A percentile compares a stretch with the other conserved stretches of the same genome.
phyloP scores from a whole-genome alignment of 2,329 filamentous ascomycete species.

The Penicillium corylophilum region DNA sequence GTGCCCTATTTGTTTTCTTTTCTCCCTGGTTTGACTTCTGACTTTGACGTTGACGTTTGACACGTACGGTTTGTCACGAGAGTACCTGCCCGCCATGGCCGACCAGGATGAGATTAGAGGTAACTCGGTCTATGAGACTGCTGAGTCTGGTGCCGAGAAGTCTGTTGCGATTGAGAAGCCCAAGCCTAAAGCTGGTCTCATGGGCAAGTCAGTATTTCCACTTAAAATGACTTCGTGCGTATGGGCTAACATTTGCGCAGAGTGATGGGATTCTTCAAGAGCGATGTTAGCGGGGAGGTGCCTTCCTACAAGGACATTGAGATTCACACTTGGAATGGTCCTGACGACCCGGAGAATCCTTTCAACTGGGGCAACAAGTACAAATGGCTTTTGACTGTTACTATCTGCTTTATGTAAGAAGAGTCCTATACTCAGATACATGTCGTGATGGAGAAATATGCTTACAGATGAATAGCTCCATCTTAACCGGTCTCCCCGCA shows the following conservation, averaged over 20 bases:
- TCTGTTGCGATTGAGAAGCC: background rate
- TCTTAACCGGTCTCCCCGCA: slow-evolving; percentile 43
- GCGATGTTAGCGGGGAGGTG: background rate
- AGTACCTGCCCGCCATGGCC: background rate
- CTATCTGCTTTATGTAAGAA: slow-evolving; percentile 43
- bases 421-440: background rate
- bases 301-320: background rate
- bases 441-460: background rate
- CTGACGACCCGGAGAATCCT: slow-evolving; percentile 11
- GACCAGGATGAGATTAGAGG: background rate
- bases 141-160: background rate
- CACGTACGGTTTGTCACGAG: background rate
- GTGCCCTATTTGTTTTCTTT: background rate
- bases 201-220: background rate
- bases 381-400: slow-evolving; percentile 23
- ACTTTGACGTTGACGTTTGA: background rate
- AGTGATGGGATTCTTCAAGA: background rate
- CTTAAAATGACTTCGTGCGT: no score
- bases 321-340: slow-evolving; percentile 8
- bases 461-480: slow-evolving; percentile 27
- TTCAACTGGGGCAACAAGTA: slow-evolving; percentile 7
- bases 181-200: background rate
- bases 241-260: background rate
- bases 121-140: background rate
- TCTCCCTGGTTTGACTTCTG: background rate